These are phyloP conservation scores for Lyophyllum decastes DNA, from an alignment of 768 basidiomycete species.

Conservation along the genomic window DNA sequence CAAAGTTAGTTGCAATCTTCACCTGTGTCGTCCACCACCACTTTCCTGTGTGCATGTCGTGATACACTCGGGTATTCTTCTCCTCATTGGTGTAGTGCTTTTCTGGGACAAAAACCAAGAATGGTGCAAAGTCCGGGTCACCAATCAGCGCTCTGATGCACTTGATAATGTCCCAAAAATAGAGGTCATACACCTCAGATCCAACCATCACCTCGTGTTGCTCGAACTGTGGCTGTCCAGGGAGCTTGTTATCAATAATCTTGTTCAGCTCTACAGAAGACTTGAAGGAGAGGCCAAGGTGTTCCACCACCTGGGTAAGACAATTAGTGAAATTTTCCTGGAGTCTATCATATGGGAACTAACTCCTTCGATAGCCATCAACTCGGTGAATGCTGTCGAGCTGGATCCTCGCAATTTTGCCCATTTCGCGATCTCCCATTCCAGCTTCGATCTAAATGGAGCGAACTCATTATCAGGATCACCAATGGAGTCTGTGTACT, in stretches of 20 bases:
- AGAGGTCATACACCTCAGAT: conserved; percentile 31
- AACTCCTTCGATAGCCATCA: conserved; percentile 40
- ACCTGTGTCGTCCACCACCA: conserved; percentile 59
- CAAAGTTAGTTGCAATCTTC: conserved; percentile 3
- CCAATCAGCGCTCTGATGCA: conserved; percentile 36
- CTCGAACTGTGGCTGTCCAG: conserved; percentile 22
- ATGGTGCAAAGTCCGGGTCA: conserved; percentile 30
- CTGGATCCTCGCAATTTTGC: conserved; percentile 35
- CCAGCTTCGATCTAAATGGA: conserved; percentile 33
- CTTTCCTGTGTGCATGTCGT: conserved; percentile 48
- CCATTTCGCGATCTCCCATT: conserved; percentile 43
- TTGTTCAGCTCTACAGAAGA: conserved; percentile 26
- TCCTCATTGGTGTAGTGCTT: conserved; percentile 30
- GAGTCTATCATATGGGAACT: conserved; percentile 6
- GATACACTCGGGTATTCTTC: conserved; percentile 16
- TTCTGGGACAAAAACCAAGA: conserved; percentile 37
- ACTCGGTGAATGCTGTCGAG: conserved; percentile 37
- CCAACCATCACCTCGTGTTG: conserved; percentile 26
- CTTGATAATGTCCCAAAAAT: conserved; percentile 31
- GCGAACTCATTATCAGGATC: conserved; percentile 17
- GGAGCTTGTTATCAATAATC: conserved; percentile 27
- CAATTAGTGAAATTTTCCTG: conserved; percentile 1
- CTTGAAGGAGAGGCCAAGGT: conserved; percentile 27
- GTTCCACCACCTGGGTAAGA: conserved; percentile 22
- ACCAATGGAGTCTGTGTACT: conserved; percentile 1